These are phyloP conservation scores for Pleurotus sapidus DNA, from an alignment of 768 basidiomycete genomes.

Conservation along the genomic window DNA sequence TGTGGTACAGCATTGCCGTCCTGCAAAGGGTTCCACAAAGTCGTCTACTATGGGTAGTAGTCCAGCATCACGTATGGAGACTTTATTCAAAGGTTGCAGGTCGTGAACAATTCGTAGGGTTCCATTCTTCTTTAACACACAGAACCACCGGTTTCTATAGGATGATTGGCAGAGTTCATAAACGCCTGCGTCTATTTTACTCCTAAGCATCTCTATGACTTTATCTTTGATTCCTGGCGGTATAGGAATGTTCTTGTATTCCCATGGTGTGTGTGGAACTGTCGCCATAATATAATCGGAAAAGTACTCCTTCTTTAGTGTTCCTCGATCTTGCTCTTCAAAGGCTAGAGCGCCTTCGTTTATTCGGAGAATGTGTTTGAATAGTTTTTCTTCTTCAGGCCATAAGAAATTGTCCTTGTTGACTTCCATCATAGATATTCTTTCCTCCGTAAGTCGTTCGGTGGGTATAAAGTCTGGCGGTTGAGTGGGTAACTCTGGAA, in stretches of 20 bases:
- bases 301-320: conserved; percentile 17
- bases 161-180: conserved; percentile 33
- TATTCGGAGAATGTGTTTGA: conserved; percentile 16
- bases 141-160: conserved; percentile 35
- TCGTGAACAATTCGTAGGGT: conserved; percentile 33
- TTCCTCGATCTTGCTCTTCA: conserved; percentile 14
- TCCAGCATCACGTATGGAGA: conserved; percentile 34
- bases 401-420: conserved; percentile 19
- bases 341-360: conserved; percentile 22
- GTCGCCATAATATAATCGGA: conserved; percentile 25
- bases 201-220: conserved; percentile 25
- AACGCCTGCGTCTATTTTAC: conserved; percentile 30
- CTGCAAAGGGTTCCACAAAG: conserved; percentile 27
- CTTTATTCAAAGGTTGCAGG: conserved; percentile 33
- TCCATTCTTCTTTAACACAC: conserved; percentile 31
- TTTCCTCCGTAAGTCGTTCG: conserved; percentile 1
- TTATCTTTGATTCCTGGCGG: conserved; percentile 25
- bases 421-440: conserved; percentile 2
- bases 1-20: conserved; percentile 20
- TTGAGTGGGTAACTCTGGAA: conserved; percentile 15
- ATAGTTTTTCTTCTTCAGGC: conserved; percentile 19
- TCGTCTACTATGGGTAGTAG: conserved; percentile 29
- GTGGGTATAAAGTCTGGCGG: conserved; percentile 20
- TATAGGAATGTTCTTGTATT: conserved; percentile 28
- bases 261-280: conserved; percentile 33